Evolutionary conservation across 2,329 filamentous ascomycete species (phyloP).

Genomic region (Fonsecaea monophora): DNA sequence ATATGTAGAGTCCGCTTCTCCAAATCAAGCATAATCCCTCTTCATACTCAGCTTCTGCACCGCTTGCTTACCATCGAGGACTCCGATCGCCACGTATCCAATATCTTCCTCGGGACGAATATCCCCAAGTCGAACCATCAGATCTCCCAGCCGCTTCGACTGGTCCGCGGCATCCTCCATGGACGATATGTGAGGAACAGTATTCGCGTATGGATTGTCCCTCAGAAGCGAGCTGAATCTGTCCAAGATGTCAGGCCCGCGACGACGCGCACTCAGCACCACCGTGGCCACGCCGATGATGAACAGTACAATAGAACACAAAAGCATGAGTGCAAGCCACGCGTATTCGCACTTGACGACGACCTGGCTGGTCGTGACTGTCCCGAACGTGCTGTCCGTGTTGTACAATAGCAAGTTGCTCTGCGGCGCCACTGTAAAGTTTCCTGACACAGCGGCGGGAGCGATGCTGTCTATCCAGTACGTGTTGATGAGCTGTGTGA

Average conservation of each 20-base stretch:
- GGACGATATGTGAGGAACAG: slow-evolving; percentile 2
- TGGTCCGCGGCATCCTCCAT: slow-evolving; percentile 11
- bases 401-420: neutral
- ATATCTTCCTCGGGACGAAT: slow-evolving; percentile 15
- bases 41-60: slow-evolving; percentile 1
- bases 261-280: slow-evolving; percentile 5
- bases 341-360: slow-evolving; percentile 13
- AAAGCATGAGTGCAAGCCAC: slow-evolving; percentile 16
- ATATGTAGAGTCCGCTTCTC: neutral
- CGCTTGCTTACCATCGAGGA: neutral
- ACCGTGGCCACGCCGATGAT: slow-evolving; percentile 7
- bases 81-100: slow-evolving; percentile 11
- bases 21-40: slow-evolving; percentile 9
- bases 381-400: slow-evolving; percentile 15
- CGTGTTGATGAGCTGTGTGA: slow-evolving; percentile 19
- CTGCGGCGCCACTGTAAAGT: neutral
- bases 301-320: slow-evolving; percentile 16
- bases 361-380: slow-evolving; percentile 9
- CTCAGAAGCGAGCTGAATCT: slow-evolving; percentile 17
- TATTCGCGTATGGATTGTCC: slow-evolving; percentile 6
- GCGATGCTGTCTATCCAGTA: slow-evolving; percentile 21
- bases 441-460: slow-evolving; percentile 3
- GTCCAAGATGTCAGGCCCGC: slow-evolving; percentile 18
- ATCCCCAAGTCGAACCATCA: slow-evolving; percentile 15
- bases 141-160: slow-evolving; percentile 9